Percentiles rank a stretch among this genome's conserved stretches.
These are phyloP conservation scores for Leccinum variicolor DNA, from an alignment of 768 basidiomycete genomes.

Conservation along the genomic window DNA sequence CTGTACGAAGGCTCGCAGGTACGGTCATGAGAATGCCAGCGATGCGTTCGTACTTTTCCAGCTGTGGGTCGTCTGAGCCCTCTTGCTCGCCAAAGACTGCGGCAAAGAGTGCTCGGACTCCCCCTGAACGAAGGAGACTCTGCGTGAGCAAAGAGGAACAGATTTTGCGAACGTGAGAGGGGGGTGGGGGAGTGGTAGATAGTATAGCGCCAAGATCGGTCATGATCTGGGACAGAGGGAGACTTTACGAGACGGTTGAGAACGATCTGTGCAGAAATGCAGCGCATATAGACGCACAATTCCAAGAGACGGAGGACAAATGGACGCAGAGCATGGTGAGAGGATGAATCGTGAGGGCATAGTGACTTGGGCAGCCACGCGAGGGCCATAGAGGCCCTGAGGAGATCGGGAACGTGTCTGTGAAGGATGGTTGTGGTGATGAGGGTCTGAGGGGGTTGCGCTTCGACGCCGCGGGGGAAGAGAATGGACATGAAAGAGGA, in stretches of 20 bases:
- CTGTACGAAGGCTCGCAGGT: slow-evolving; percentile 50
- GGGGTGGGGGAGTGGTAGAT: slow-evolving; percentile 38
- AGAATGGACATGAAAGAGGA: slow-evolving; percentile 46
- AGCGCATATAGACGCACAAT: slow-evolving; percentile 47
- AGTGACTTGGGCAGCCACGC: slow-evolving; percentile 70
- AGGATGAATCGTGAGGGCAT: slow-evolving; percentile 34
- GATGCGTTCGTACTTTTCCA: slow-evolving; percentile 74
- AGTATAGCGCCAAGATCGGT: slow-evolving; percentile 60
- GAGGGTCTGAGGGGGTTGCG: slow-evolving; percentile 50
- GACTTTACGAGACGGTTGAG: slow-evolving; percentile 31
- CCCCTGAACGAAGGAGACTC: slow-evolving; percentile 68
- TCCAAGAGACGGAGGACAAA: slow-evolving; percentile 54
- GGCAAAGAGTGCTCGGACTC: slow-evolving; percentile 63
- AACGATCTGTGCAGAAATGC: slow-evolving; percentile 6
- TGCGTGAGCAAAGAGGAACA: slow-evolving; percentile 64
- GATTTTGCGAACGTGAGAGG: slow-evolving; percentile 52
- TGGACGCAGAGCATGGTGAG: slow-evolving; percentile 48
- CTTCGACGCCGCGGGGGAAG: slow-evolving; percentile 51
- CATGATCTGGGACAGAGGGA: slow-evolving; percentile 66
- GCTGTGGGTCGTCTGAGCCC: slow-evolving; percentile 44
- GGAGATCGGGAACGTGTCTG: slow-evolving; percentile 54
- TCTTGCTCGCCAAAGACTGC: slow-evolving; percentile 69
- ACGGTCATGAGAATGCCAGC: slow-evolving; percentile 60
- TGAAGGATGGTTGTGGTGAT: slow-evolving; percentile 58
- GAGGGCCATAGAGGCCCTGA: slow-evolving; percentile 57